Percentiles rank a stretch among this genome's conserved stretches.
Evolutionary conservation across 148 eudicot species (phyloP).

Genomic region (Persicaria tinctoria): DNA sequence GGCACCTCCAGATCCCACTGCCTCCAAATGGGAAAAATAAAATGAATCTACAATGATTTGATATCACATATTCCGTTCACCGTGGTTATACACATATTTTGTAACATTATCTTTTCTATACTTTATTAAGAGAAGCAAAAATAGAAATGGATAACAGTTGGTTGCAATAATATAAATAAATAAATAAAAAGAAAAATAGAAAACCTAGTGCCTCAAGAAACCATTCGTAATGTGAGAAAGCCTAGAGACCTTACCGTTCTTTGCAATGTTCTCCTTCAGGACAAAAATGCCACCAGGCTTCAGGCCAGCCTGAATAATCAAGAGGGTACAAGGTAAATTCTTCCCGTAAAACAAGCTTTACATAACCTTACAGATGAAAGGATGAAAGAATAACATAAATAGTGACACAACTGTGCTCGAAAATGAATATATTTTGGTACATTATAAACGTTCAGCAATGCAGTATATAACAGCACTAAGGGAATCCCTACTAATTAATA

Average conservation of each 20-base stretch:
- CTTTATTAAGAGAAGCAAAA: too few species aligned
- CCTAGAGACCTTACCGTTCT: conserved; percentile 35
- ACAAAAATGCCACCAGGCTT: conserved; percentile 86
- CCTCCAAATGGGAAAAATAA: too few species aligned
- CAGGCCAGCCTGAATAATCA: conserved; percentile 55
- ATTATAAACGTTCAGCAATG: neutral
- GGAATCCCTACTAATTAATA: neutral
- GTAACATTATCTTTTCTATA: too few species aligned
- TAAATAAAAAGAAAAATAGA: neutral
- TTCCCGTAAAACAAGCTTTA: neutral
- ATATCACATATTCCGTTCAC: too few species aligned
- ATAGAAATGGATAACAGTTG: too few species aligned
- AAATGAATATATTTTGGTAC: neutral
- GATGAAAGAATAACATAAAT: neutral
- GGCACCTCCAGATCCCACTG: too few species aligned
- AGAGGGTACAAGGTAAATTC: neutral
- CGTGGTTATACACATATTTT: too few species aligned
- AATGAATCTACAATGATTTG: too few species aligned
- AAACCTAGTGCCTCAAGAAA: neutral
- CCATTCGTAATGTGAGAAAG: neutral
- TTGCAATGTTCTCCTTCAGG: conserved; percentile 87
- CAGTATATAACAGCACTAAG: neutral
- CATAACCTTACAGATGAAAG: neutral
- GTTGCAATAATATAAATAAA: too few species aligned
- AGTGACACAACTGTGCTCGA: neutral